Conservation (phyloP, 2,329 filamentous ascomycete genomes). For the Fusarium sp. region DNA sequence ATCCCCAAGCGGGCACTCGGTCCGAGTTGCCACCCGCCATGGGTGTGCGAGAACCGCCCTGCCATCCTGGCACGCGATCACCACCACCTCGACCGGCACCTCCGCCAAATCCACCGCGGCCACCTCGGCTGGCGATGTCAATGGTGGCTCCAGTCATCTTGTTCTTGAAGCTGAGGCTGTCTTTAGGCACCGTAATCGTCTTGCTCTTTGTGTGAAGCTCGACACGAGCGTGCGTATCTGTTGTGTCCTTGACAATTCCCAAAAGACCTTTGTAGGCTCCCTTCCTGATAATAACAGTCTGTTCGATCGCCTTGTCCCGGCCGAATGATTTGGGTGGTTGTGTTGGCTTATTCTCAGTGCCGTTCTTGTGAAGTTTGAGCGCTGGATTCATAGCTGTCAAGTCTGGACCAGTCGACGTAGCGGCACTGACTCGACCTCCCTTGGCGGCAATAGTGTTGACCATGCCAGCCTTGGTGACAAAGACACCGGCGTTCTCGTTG, state of each 20-base stretch:
- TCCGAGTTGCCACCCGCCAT: conserved; percentile 70
- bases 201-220: conserved; percentile 97
- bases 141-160: conserved; percentile 82
- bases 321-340: conserved; percentile 82
- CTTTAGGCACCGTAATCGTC: conserved; percentile 85
- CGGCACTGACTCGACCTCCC: conserved; percentile 79
- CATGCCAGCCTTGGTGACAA: conserved; percentile 86
- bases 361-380: conserved; percentile 76
- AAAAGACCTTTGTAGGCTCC: conserved; percentile 93
- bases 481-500: conserved; percentile 89
- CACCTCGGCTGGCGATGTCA: conserved; percentile 71
- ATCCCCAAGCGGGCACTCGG: conserved; percentile 82
- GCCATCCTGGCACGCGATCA: conserved; percentile 67
- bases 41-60: conserved; percentile 76
- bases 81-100: conserved; percentile 61
- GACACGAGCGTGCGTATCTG: conserved; percentile 85
- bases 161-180: conserved; percentile 87
- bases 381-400: conserved; percentile 93
- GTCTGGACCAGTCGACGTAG: conserved; percentile 73
- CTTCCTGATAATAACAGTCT: conserved; percentile 89
- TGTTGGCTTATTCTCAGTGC: conserved; percentile 59
- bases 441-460: conserved; percentile 95
- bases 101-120: conserved; percentile 59
- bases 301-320: conserved; percentile 86
- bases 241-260: conserved; percentile 95